Evolutionary conservation across 805 yeast genomes (phyloP), one percentile per base, ranked within the genome.

Genomic region (Metschnikowia proteae): DNA sequence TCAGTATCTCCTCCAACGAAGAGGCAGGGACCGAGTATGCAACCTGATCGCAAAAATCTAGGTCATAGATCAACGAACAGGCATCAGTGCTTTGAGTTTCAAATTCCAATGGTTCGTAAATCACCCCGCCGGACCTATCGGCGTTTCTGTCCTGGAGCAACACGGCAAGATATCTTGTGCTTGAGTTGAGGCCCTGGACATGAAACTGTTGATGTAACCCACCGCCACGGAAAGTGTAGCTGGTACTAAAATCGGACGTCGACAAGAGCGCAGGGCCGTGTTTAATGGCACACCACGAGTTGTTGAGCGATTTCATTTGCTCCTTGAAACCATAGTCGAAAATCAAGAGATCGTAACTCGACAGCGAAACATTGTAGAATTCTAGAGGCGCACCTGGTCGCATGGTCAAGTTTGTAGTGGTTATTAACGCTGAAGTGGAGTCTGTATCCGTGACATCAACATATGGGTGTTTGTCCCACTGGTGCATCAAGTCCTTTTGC

Each of bases 21-120:
- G 67, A 68, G 5, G 64, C 73, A 0, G 98, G 98, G 0, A 88
- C 96, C 0, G 96, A 78, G 66, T 91, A 92, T 1, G 96, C 94
- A 25, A 92, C 95, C 40, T 80, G 79, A 29, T 74, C 65, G 65
- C 99, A 92, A 60, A 90, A 90, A 2, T 79, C 82, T 50, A 92
- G 71, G 50, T 81, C 86, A 62, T 80, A 88, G 13, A 90, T 78
- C 43, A 91, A 67, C 51, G 84, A 80, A 63, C 99, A 92, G 1
- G 87, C 78, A 17, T 71, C 68, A 2, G 74, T 61, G 26, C 64
- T 65, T 64, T 79, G 65, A 1, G 88, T 81, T 36, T 78, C 75
- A 50, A 92, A 87, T 33, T 65, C 63, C 37, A 84, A 75, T 8
- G 76, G 75, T 5, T 70, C 63, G 58, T 80, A 87, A 0, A 87